Evolutionary conservation across 1,139 yeast genomes (phyloP).

Genomic region (Geotrichum reessii): DNA sequence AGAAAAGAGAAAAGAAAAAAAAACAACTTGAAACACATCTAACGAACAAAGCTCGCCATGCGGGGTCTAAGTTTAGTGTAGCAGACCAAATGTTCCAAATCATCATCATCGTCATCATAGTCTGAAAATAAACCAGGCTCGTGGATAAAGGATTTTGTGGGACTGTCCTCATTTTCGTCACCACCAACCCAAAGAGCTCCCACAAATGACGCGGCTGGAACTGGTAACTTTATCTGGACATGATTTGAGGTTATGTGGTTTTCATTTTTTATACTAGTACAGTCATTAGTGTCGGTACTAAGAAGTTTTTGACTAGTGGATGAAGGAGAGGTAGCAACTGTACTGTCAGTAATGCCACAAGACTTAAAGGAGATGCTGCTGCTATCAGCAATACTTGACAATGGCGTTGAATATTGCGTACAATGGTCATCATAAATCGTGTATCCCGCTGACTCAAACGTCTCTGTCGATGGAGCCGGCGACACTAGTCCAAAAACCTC

Average conservation of each 20-base stretch:
- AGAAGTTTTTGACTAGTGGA: background rate
- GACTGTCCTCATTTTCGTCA: background rate
- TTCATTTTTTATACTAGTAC: background rate
- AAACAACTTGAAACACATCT: background rate
- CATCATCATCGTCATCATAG: background rate
- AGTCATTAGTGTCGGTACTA: background rate
- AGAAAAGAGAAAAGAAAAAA: background rate
- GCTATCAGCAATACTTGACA: background rate
- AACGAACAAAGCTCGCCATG: background rate
- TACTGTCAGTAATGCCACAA: background rate
- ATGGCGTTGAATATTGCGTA: background rate
- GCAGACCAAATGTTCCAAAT: background rate
- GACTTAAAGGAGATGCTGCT: background rate
- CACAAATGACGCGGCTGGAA: background rate
- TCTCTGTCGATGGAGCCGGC: background rate
- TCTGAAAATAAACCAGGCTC: background rate
- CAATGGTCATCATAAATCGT: background rate
- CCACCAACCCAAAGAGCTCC: constrained; percentile 1
- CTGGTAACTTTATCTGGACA: too few relatives aligned
- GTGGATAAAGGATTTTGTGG: background rate
- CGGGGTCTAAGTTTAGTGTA: constrained; percentile 2
- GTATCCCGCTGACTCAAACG: constrained; percentile 8
- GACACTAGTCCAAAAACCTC: background rate
- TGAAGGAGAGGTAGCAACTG: background rate
- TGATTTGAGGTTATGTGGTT: too few relatives aligned